Evolutionary conservation across 306 rosid species (phyloP).

Genomic region (Quercus berberidifolia): DNA sequence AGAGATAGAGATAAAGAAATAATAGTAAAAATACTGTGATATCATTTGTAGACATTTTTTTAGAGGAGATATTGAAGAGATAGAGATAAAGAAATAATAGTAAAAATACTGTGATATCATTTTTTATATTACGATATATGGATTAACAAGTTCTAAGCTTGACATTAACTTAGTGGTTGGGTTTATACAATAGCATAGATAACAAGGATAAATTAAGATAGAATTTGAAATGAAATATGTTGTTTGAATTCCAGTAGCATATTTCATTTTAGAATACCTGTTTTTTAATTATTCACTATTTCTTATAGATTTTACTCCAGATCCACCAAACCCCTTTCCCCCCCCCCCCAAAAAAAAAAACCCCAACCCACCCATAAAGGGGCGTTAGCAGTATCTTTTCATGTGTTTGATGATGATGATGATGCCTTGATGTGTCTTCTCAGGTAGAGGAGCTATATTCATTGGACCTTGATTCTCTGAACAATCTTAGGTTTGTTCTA

Average conservation of each 20-base stretch:
- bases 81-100: neutral
- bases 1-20: neutral
- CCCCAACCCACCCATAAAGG: too few species aligned
- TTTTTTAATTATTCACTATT: neutral
- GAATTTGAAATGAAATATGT: too few species aligned
- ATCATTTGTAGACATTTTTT: neutral
- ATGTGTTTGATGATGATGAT: constrained; percentile 18
- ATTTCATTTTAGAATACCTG: neutral
- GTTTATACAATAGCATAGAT: too few species aligned
- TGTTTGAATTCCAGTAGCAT: neutral
- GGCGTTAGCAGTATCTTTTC: neutral
- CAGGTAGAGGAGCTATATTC: constrained; percentile 98
- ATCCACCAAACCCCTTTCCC: neutral
- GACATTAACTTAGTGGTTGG: neutral
- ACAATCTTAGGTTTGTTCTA: constrained; percentile 65
- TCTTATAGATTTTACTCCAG: neutral
- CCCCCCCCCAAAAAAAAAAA: too few species aligned
- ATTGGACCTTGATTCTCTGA: constrained; percentile 72
- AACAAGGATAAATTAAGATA: too few species aligned
- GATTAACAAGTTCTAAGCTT: neutral
- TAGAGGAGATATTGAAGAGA: too few species aligned
- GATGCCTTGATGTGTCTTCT: constrained; percentile 28
- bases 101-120: neutral
- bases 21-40: neutral
- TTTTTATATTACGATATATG: neutral